Percentiles rank a stretch among this genome's conserved stretches.
phyloP scores from a whole-genome alignment of 2,329 filamentous ascomycete species.

The Beauveria caledonica region DNA sequence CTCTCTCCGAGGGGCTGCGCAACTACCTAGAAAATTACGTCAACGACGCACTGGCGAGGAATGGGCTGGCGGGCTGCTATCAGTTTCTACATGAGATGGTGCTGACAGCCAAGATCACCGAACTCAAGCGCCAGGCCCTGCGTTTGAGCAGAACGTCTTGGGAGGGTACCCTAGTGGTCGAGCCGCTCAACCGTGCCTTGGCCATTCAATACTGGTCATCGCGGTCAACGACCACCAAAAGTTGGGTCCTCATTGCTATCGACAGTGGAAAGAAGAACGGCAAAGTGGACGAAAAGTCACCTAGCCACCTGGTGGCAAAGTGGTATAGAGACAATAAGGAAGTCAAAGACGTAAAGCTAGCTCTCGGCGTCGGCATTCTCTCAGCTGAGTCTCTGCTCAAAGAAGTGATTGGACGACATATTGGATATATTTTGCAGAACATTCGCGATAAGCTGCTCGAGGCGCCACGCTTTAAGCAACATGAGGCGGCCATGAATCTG shows the following conservation, averaged over 20 bases:
- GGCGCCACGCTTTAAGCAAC: slow-evolving; percentile 52
- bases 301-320: slow-evolving; percentile 53
- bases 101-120: slow-evolving; percentile 81
- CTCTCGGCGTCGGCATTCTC: slow-evolving; percentile 57
- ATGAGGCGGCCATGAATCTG: slow-evolving; percentile 50
- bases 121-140: slow-evolving; percentile 68
- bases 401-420: slow-evolving; percentile 66
- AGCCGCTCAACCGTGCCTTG: slow-evolving; percentile 71
- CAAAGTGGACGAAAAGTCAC: slow-evolving; percentile 31
- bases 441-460: slow-evolving; percentile 53
- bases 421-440: slow-evolving; percentile 59
- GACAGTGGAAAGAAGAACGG: slow-evolving; percentile 50
- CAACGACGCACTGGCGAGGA: slow-evolving; percentile 60
- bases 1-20: slow-evolving; percentile 55
- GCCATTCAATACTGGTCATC: slow-evolving; percentile 86
- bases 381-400: slow-evolving; percentile 69
- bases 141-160: slow-evolving; percentile 64
- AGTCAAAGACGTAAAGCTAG: slow-evolving; percentile 58
- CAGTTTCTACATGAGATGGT: slow-evolving; percentile 80
- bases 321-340: slow-evolving; percentile 84
- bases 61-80: slow-evolving; percentile 74
- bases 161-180: slow-evolving; percentile 69
- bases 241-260: slow-evolving; percentile 84
- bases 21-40: slow-evolving; percentile 60
- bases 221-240: slow-evolving; percentile 52